These are phyloP conservation scores for Stephanodiscus triporus DNA, from an alignment of 108 stramenopile species.

Conservation along the genomic window DNA sequence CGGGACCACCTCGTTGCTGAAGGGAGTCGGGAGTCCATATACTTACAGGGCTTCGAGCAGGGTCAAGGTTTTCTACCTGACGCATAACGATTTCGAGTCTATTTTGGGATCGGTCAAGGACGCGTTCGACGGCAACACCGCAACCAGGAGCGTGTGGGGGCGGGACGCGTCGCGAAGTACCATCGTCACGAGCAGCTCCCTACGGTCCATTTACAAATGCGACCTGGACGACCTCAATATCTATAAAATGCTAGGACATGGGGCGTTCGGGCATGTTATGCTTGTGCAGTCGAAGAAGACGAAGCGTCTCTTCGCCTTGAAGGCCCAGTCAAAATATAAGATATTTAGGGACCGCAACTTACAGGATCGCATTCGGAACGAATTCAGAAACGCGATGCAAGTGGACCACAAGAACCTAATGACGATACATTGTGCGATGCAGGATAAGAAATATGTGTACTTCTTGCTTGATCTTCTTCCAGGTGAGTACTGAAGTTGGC, in stretches of 20 bases:
- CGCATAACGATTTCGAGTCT: conserved; percentile 59
- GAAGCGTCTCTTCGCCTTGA: conserved; percentile 64
- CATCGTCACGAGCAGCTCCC: conserved; percentile 25
- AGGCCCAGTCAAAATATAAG: conserved; percentile 61
- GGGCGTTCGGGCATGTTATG: conserved; percentile 49
- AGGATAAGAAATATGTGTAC: conserved; percentile 59
- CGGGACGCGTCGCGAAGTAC: conserved; percentile 13
- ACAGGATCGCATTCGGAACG: conserved; percentile 60
- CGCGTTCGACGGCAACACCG: conserved; percentile 42
- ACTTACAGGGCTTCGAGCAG: conserved; percentile 59
- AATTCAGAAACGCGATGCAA: conserved; percentile 49
- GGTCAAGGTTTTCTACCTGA: conserved; percentile 54
- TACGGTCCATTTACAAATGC: conserved; percentile 23
- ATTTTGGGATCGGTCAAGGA: conserved; percentile 70
- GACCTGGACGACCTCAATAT: conserved; percentile 20
- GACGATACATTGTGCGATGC: conserved; percentile 56
- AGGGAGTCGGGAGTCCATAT: conserved; percentile 55
- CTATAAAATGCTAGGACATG: conserved; percentile 37
- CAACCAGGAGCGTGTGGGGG: conserved; percentile 10
- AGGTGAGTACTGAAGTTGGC: conserved; percentile 49
- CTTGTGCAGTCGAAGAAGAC: conserved; percentile 41
- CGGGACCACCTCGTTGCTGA: conserved; percentile 81
- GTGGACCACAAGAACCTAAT: conserved; percentile 65
- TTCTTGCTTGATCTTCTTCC: conserved; percentile 66
- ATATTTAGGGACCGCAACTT: conserved; percentile 65